These are phyloP conservation scores for Pyrus hybrid DNA, from an alignment of 331 rosid genomes.

Conservation along the genomic window DNA sequence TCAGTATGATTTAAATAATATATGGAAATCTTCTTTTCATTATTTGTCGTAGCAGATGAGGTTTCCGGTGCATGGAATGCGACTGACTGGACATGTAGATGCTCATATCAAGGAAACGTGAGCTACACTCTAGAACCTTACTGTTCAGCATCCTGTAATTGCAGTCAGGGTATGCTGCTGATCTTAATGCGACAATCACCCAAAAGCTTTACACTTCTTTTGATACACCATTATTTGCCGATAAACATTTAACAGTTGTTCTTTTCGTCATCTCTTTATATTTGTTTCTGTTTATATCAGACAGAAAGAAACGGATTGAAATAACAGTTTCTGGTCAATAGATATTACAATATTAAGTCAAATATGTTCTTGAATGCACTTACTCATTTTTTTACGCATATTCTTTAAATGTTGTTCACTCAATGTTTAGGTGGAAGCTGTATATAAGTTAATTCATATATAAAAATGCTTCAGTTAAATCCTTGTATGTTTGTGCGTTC, in stretches of 20 bases:
- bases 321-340: not conserved
- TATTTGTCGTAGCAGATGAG: constrained; percentile 38
- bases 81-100: constrained; percentile 70
- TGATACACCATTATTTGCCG: not conserved
- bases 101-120: constrained; percentile 43
- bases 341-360: not conserved
- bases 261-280: not conserved
- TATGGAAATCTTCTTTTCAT: constrained; percentile 7
- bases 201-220: constrained; percentile 5
- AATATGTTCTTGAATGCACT: not conserved
- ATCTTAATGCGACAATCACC: constrained; percentile 15
- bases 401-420: not conserved
- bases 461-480: not conserved
- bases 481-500: not conserved
- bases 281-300: not conserved
- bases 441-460: not conserved
- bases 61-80: constrained; percentile 33
- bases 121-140: constrained; percentile 39
- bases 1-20: not conserved
- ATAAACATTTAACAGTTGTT: not conserved
- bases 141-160: constrained; percentile 81
- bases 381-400: not conserved
- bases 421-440: not conserved
- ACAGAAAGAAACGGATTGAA: not conserved
- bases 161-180: constrained; percentile 59